Evolutionary conservation across 2,329 filamentous ascomycete genomes (phyloP).

Genomic region (Aureobasidium vineae): DNA sequence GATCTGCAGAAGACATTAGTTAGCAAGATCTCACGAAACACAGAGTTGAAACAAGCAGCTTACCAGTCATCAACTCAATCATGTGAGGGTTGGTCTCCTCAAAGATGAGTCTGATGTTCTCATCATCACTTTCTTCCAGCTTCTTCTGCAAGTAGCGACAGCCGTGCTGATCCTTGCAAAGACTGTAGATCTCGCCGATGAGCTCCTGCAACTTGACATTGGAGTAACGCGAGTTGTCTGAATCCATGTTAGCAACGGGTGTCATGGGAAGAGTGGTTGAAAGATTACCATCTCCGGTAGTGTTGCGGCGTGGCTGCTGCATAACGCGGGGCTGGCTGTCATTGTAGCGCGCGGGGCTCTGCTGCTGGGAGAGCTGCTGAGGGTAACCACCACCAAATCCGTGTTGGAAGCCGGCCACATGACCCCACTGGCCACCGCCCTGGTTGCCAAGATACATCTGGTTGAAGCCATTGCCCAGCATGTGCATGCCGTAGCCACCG

Average conservation of each 20-base stretch:
- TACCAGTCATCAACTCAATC: slow-evolving; percentile 89
- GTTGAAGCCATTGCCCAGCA: slow-evolving; percentile 67
- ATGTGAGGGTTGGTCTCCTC: slow-evolving; percentile 90
- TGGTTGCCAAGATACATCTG: slow-evolving; percentile 56
- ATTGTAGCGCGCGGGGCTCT: slow-evolving; percentile 52
- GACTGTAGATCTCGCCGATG: slow-evolving; percentile 76
- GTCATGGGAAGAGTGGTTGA: background rate
- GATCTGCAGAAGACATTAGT: slow-evolving; percentile 56
- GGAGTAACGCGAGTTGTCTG: slow-evolving; percentile 67
- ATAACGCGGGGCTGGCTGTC: slow-evolving; percentile 76
- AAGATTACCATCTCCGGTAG: slow-evolving; percentile 65
- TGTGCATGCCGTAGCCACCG: slow-evolving; percentile 56
- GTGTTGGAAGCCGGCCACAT: slow-evolving; percentile 44
- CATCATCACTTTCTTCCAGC: slow-evolving; percentile 80
- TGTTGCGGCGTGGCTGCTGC: slow-evolving; percentile 65
- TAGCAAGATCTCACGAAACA: background rate
- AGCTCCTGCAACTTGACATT: slow-evolving; percentile 80
- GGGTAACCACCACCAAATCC: slow-evolving; percentile 58
- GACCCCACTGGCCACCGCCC: slow-evolving; percentile 38
- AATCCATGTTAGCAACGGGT: background rate
- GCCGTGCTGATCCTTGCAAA: slow-evolving; percentile 98
- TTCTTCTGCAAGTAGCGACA: slow-evolving; percentile 97
- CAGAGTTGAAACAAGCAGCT: slow-evolving; percentile 26
- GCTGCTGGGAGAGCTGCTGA: slow-evolving; percentile 42
- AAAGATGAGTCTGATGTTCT: slow-evolving; percentile 90